These are phyloP conservation scores for Termitomyces sp. DNA, from an alignment of 768 basidiomycete species.

Conservation along the genomic window DNA sequence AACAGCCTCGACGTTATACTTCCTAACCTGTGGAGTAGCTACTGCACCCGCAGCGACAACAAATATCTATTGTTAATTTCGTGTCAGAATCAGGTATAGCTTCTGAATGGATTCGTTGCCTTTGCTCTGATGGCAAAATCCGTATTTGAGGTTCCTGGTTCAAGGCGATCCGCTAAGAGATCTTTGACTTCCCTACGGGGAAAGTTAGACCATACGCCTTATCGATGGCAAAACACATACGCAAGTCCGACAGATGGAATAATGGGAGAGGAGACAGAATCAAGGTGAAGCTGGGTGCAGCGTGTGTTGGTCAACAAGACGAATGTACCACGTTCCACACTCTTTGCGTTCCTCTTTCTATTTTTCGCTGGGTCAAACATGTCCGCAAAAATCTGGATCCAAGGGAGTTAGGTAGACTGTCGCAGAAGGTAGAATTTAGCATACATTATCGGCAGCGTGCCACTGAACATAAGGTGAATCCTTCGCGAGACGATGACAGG, in stretches of 20 bases:
- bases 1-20: too few relatives aligned
- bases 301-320: background rate
- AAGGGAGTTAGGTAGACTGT: too few relatives aligned
- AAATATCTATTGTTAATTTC: background rate
- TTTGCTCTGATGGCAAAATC: background rate
- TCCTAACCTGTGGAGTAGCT: background rate
- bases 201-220: background rate
- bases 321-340: background rate
- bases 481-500: background rate
- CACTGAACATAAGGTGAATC: background rate
- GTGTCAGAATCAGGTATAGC: background rate
- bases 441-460: background rate
- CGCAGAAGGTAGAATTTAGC: too few relatives aligned
- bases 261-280: background rate
- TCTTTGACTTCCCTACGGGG: background rate
- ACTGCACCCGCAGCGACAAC: background rate
- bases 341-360: background rate
- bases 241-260: background rate
- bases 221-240: background rate
- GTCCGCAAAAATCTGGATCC: background rate
- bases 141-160: background rate
- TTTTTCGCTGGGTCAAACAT: background rate
- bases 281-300: background rate
- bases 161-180: background rate
- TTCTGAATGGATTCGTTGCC: background rate